Evolutionary conservation across 768 basidiomycete genomes (phyloP).

Genomic region (Dentipellis fragilis): DNA sequence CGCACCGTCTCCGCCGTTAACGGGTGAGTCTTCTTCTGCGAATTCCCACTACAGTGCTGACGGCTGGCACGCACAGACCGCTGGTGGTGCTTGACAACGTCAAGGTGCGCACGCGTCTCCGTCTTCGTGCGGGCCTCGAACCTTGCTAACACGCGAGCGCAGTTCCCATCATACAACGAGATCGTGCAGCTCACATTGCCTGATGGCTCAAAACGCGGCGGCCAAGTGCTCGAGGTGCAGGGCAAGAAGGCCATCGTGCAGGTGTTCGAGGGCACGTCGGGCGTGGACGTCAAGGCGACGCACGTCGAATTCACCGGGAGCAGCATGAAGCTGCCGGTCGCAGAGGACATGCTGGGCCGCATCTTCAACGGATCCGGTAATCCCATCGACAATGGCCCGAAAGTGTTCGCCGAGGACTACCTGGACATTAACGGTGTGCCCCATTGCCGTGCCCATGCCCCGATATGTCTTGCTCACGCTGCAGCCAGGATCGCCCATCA

Average conservation of each 20-base stretch:
- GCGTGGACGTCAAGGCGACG: slow-evolving; percentile 94
- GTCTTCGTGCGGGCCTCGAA: not conserved
- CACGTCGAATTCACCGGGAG: slow-evolving; percentile 97
- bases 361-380: slow-evolving; percentile 99
- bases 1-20: slow-evolving; percentile 98
- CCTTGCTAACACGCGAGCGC: slow-evolving; percentile 7
- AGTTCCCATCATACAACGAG: slow-evolving; percentile 98
- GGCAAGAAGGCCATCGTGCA: slow-evolving; percentile 99
- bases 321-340: slow-evolving; percentile 97
- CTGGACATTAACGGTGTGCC: slow-evolving; percentile 92
- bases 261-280: slow-evolving; percentile 97
- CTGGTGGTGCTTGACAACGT: slow-evolving; percentile 97
- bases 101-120: slow-evolving; percentile 44
- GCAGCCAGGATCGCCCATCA: slow-evolving; percentile 84
- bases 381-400: slow-evolving; percentile 97
- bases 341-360: slow-evolving; percentile 97
- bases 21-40: slow-evolving; percentile 46
- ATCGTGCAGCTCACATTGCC: slow-evolving; percentile 93
- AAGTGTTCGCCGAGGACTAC: slow-evolving; percentile 99
- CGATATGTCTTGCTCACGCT: not conserved
- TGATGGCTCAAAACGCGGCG: slow-evolving; percentile 90
- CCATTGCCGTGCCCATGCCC: slow-evolving; percentile 4
- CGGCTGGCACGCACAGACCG: slow-evolving; percentile 42
- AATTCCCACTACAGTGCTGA: too few relatives aligned
- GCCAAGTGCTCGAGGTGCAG: slow-evolving; percentile 95